Evolutionary conservation across 495 filamentous ascomycete species (phyloP), one percentile per base, ranked within the genome.

Genomic region (Penicillium waksmanii): DNA sequence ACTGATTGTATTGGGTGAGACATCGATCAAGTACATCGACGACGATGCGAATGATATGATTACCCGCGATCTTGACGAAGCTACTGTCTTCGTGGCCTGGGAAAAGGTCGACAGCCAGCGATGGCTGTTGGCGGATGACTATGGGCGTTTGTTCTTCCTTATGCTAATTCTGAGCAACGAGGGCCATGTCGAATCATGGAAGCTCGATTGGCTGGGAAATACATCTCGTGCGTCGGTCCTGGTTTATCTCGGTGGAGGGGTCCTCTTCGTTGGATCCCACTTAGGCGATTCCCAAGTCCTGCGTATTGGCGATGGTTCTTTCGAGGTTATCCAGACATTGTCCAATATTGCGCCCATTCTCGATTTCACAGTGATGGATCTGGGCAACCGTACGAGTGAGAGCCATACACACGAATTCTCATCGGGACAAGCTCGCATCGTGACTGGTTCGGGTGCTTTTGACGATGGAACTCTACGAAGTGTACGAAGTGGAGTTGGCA

Each of bases 361-460:
- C 13, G 95, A 99, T 66, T 96, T 98, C 53, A 89, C 88, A 5
- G 85, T 98, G 11, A 96, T 98, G 90, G 94, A 98, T 67, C 87
- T 97, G 79, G 93, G 93, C 0, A 93, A 88, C 60, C 83, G 92
- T 25, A 84, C 87, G 51, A 86, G 85, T 47, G 91, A 94, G 58
- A 86, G 85, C 25, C 85, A 90, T 38, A 87, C 84, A 0, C 96
- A 95, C 62, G 92, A 96, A 67, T 97, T 87, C 53, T 97, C 93
- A 0, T 96, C 94, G 5, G 96, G 96, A 1, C 96, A 98, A 75
- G 93, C 95, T 54, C 84, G 96, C 31, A 89, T 99, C 55, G 92
- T 99, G 9, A 91, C 94, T 3, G 93, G 91, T 8, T 96, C 93
- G 42, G 95, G 95, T 25, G 92, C 89, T 3, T 91, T 88, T 65